Conservation (phyloP, 805 yeast genomes). For the Wickerhamiella spandovensis region DNA sequence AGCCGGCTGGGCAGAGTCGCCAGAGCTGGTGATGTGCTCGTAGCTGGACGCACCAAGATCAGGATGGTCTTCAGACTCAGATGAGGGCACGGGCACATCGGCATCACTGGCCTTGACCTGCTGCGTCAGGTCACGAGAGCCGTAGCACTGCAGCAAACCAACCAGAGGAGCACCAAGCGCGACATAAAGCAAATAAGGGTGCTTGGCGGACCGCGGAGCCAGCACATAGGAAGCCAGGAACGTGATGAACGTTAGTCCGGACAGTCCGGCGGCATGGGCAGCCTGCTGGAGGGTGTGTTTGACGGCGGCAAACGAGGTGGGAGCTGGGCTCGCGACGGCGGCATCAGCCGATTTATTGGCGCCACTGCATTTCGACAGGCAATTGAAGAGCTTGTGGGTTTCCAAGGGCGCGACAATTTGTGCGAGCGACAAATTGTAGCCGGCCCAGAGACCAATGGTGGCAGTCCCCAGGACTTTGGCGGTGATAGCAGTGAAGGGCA, state of each 20-base stretch:
- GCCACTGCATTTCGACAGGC: neutral
- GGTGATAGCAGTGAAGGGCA: conserved; percentile 18
- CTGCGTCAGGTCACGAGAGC: conserved; percentile 14
- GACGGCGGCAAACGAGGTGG: neutral
- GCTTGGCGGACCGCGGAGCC: conserved; percentile 20
- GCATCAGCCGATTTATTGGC: neutral
- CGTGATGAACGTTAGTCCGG: conserved; percentile 16
- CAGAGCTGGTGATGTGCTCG: conserved; percentile 11
- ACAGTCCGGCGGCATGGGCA: conserved; percentile 9
- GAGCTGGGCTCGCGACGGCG: conserved; percentile 11
- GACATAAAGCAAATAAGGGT: conserved; percentile 25
- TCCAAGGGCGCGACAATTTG: neutral
- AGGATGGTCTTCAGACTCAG: conserved; percentile 6
- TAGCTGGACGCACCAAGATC: conserved; percentile 10
- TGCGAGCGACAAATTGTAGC: conserved; percentile 16
- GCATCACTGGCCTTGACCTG: conserved; percentile 5
- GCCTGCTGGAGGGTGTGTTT: neutral
- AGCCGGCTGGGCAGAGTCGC: neutral
- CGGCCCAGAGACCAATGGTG: conserved; percentile 26
- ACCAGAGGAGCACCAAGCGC: conserved; percentile 23
- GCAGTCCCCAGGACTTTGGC: conserved; percentile 26
- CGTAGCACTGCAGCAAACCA: conserved; percentile 17
- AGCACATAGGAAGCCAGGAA: conserved; percentile 18
- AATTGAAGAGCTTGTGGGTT: neutral
- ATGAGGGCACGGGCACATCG: neutral